Evolutionary conservation across 345 rosid species (phyloP).

Genomic region (Citrus inodora): DNA sequence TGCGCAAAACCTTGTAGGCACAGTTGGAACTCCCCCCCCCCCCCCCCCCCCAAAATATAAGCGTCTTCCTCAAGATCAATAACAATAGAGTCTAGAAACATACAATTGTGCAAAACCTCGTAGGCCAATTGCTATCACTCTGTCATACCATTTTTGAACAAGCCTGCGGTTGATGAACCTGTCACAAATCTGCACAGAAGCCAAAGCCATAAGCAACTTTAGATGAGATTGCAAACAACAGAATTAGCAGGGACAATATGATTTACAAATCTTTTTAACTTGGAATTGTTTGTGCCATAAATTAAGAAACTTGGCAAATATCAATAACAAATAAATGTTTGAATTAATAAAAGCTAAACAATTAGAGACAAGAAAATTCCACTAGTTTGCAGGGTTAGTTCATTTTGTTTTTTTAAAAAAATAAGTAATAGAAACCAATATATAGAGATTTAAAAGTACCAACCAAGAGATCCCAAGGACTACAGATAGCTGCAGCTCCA

Average conservation of each 20-base stretch:
- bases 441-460: not conserved
- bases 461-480: slow-evolving; percentile 44
- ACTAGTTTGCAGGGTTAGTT: not conserved
- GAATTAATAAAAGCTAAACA: not conserved
- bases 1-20: not conserved
- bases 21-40: accelerated
- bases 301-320: not conserved
- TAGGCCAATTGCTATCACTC: slow-evolving; percentile 27
- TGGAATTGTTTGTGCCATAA: not conserved
- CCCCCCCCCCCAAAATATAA: no score
- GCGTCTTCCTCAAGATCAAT: no score
- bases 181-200: slow-evolving; percentile 34
- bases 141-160: slow-evolving; percentile 29
- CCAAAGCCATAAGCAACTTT: not conserved
- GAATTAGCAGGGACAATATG: not conserved
- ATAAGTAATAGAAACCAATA: not conserved
- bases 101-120: slow-evolving; percentile 38
- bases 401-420: not conserved
- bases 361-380: not conserved
- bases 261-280: not conserved
- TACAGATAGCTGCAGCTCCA: slow-evolving; percentile 42
- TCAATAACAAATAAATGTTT: not conserved
- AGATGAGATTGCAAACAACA: not conserved
- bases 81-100: slow-evolving; percentile 3
- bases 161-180: slow-evolving; percentile 35